phyloP scores from a whole-genome alignment of 306 rosid genomes.

The Arachis hypogaea region DNA sequence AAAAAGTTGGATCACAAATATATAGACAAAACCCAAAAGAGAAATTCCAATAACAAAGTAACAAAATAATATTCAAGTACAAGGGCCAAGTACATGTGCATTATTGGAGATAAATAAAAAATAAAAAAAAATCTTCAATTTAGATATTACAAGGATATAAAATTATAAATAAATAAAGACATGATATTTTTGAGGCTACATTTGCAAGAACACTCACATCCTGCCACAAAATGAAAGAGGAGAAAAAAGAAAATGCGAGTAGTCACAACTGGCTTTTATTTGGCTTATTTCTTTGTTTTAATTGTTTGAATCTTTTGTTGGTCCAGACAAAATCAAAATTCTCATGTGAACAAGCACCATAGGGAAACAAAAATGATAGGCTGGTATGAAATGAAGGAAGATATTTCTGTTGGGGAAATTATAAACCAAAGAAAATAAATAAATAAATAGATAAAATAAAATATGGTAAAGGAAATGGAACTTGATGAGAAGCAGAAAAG shows the following conservation, averaged over 20 bases:
- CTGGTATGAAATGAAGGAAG: constrained; percentile 28
- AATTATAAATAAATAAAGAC: neutral
- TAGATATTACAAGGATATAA: neutral
- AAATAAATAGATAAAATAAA: no score
- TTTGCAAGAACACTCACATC: constrained; percentile 19
- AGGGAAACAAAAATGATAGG: constrained; percentile 21
- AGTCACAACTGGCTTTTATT: constrained; percentile 34
- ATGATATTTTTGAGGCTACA: constrained; percentile 31
- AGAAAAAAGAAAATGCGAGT: neutral
- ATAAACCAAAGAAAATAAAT: no score
- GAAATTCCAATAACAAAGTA: constrained; percentile 16
- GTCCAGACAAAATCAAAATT: constrained; percentile 39
- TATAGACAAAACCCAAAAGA: constrained; percentile 32
- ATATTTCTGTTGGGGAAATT: constrained; percentile 34
- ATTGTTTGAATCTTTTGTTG: constrained; percentile 29
- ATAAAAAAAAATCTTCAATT: neutral
- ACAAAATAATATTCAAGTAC: constrained; percentile 26
- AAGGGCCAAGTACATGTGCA: constrained; percentile 33
- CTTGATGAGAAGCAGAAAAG: constrained; percentile 23
- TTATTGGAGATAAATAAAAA: constrained; percentile 28
- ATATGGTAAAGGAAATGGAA: neutral
- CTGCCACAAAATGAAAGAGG: constrained; percentile 21
- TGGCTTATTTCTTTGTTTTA: constrained; percentile 15
- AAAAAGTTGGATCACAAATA: constrained; percentile 36
- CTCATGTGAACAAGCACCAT: constrained; percentile 17